These are phyloP conservation scores for Didymella pomorum DNA, from an alignment of 2,329 filamentous ascomycete species.

Conservation along the genomic window DNA sequence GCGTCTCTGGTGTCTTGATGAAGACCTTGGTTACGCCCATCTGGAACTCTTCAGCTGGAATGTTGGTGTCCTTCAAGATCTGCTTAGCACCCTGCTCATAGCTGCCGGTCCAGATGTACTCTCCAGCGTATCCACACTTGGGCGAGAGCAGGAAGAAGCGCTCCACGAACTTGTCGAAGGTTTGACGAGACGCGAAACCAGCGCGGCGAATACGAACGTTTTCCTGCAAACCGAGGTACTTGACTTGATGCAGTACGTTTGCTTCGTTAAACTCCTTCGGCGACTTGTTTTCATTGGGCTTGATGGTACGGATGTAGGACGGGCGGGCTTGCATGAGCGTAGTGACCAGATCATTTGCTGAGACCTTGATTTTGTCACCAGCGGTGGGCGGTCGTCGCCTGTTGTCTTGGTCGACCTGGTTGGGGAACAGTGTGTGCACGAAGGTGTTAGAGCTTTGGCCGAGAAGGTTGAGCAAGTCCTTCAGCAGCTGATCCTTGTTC, in stretches of 20 bases:
- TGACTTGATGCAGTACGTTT: constrained; percentile 97
- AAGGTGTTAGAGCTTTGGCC: constrained; percentile 85
- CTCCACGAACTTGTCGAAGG: constrained; percentile 97
- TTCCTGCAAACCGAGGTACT: constrained; percentile 98
- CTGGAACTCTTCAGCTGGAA: constrained; percentile 94
- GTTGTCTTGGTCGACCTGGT: constrained; percentile 95
- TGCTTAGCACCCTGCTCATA: constrained; percentile 86
- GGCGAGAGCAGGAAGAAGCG: constrained; percentile 95
- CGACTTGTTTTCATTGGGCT: constrained; percentile 99
- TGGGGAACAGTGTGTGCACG: constrained; percentile 86
- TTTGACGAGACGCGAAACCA: constrained; percentile 95
- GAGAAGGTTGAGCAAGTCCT: constrained; percentile 89
- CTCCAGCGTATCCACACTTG: constrained; percentile 93
- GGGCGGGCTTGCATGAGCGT: constrained; percentile 97
- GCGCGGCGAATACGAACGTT: constrained; percentile 97
- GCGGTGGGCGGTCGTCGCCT: constrained; percentile 92
- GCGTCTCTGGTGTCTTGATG: constrained; percentile 95
- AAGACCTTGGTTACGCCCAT: constrained; percentile 97
- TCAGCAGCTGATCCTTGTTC: constrained; percentile 97
- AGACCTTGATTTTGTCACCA: constrained; percentile 93
- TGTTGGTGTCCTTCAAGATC: constrained; percentile 95
- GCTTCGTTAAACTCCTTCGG: constrained; percentile 88
- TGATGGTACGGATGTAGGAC: constrained; percentile 98
- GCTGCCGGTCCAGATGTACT: constrained; percentile 94
- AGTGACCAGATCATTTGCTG: constrained; percentile 91